A percentile compares a stretch with the other conserved stretches of the same genome.
Conservation (phyloP, 2,329 filamentous ascomycete genomes). For the Aspergillus novofumigatus region DNA sequence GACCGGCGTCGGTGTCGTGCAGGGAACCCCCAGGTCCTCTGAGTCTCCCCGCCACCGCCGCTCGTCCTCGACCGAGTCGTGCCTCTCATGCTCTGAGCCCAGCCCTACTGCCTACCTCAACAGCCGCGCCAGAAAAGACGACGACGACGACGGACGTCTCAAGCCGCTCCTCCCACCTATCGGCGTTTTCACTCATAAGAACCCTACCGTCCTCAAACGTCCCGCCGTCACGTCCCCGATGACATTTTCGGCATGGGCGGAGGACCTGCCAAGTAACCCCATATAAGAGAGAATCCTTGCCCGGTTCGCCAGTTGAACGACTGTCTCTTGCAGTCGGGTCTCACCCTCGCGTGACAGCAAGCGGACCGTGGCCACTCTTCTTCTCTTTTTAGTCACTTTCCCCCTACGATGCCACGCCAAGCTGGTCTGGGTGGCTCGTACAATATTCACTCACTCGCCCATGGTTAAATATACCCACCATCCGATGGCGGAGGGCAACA, state of each 20-base stretch:
- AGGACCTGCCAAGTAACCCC: conserved; percentile 2
- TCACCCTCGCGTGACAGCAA: background rate
- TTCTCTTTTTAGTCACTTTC: background rate
- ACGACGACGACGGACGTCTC: background rate
- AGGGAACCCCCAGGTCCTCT: conserved; percentile 8
- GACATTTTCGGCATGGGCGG: conserved; percentile 6
- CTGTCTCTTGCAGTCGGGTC: background rate
- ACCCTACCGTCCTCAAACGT: conserved; percentile 7
- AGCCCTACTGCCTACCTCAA: conserved; percentile 11
- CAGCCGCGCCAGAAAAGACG: conserved; percentile 4
- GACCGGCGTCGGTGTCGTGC: conserved; percentile 5
- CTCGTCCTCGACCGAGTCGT: conserved; percentile 12
- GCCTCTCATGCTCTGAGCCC: conserved; percentile 14
- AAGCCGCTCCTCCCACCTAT: conserved; percentile 10
- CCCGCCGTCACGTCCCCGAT: conserved; percentile 11
- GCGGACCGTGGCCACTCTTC: background rate
- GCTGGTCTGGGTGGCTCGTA: background rate
- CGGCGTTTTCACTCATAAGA: conserved; percentile 4
- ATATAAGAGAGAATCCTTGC: background rate
- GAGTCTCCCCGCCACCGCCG: conserved; percentile 16
- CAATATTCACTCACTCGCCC: background rate
- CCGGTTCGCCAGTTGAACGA: background rate
- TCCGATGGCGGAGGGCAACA: background rate
- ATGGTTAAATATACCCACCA: background rate
- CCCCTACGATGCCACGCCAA: background rate